Base-by-base conservation (phyloP, 257 asterid species). In the Solanum clarkiae region DNA sequence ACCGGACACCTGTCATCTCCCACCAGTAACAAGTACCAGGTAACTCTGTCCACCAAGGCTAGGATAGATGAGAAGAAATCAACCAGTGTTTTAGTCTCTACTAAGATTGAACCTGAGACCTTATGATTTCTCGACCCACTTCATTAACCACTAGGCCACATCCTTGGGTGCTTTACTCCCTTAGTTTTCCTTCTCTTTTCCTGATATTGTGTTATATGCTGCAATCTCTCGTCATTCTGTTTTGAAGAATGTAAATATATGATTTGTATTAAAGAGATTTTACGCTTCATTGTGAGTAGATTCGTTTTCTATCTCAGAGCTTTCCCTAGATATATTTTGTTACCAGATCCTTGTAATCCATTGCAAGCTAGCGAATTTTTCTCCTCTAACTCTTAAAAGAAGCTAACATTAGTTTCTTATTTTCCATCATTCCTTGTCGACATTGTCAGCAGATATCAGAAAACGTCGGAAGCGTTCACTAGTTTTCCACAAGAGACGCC, bases 401-500 rank as follows among this genome's bases (percentile, higher is more conserved):
- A 62, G 74, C 7, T 45, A 3, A 44, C 49, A 1, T 45, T 42
- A 59, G 59, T 51, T 22, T 66, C 24, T 82, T 49, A 59, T 82
- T 60, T 82, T 59, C 71, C 62, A 24, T 49, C n/a, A 2, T 62
- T 59, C 8, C 62, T 56, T 22, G 44, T 84, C 63, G 44, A 68
- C 70, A n/a, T 62, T 51, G 71, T n/a, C 80, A 81, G 42, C 80
- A 95, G 98, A 91, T 89, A 85, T 53, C 74, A 95, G 86, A 87
- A 95, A 89, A 88, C 93, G 96, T 16, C 92, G 98, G 16, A 94
- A 80, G 89, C 95, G 96, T 49, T 71, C 93, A 9, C 80, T 92
- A 66, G 95, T 91, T 84, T 82, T 91, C 85, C 93, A 90, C 86
- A 95, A 95, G 93, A 94, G 89, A 89, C 92, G 93, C 42, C 90